Evolutionary conservation across 2,329 filamentous ascomycete species (phyloP), one percentile per base, ranked within the genome.

Genomic region (Uncinocarpus reesii): DNA sequence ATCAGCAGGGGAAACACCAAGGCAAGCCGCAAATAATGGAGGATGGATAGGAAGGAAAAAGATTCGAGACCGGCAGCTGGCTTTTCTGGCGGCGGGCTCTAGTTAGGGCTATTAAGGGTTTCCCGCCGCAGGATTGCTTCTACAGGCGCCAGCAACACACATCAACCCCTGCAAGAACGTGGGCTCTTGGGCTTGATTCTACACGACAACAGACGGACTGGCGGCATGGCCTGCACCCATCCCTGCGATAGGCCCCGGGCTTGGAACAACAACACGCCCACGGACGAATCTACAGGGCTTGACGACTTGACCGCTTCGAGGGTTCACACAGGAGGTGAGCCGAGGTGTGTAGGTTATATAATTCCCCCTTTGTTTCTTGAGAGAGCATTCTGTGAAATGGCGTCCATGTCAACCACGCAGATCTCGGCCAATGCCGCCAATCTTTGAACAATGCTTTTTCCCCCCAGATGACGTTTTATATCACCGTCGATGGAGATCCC

Each of bases 161-260:
- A 13, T 16, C 42, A 13, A 44, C 42, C 42, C 42, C 31, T 44
- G 42, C 20, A 16, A 26, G 42, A 44, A 44, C 42, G 42, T 44
- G 42, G 42, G 42, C 42, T 44, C 20, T 24, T 23, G 13, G 29
- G 20, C 42, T 35, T 11, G 38, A 41, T 29, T 29, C 38, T 29
- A 28, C 7, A 24, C n/a, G 23, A 21, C 38, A 18, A n/a, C 8
- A 40, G 13, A 8, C 3, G 11, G 36, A 26, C 21, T 7, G 35
- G 18, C 35, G 40, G 24, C 24, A 15, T 42, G 40, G 41, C 23
- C 26, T 13, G 41, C 28, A n/a, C 11, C 23, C 42, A 44, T 35
- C 42, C 42, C 29, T 44, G 42, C 18, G 16, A 21, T 34, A 21
- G 16, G 18, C 8, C 18, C 34, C 34, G 16, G 7, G 7, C n/a